These are phyloP conservation scores for Yamadazyma kitorensis DNA, from an alignment of 805 yeast genomes.

Conservation along the genomic window DNA sequence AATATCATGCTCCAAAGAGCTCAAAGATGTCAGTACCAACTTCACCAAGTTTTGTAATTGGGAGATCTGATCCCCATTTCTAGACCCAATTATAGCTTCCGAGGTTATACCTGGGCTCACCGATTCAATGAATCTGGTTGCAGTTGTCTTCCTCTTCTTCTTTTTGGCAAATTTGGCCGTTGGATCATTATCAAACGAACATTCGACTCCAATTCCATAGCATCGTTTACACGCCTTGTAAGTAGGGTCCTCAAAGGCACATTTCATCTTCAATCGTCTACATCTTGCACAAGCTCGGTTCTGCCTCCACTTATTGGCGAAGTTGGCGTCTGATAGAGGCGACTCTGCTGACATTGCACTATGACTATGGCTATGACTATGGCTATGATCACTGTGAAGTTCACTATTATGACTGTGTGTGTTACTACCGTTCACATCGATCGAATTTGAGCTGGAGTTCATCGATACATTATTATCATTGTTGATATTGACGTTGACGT, in stretches of 20 bases:
- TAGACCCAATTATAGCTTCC: slow-evolving; percentile 12
- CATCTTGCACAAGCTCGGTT: slow-evolving; percentile 56
- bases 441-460: too few species aligned
- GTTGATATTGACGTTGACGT: too few species aligned
- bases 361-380: too few species aligned
- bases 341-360: too few species aligned
- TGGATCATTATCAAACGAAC: slow-evolving; percentile 54
- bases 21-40: slow-evolving; percentile 12
- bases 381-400: too few species aligned
- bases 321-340: too few species aligned
- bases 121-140: slow-evolving; percentile 12
- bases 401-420: too few species aligned
- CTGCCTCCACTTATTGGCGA: slow-evolving; percentile 45
- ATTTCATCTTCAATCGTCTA: slow-evolving; percentile 50
- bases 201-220: slow-evolving; percentile 39
- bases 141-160: slow-evolving; percentile 28
- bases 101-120: slow-evolving; percentile 14
- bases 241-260: slow-evolving; percentile 48
- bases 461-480: too few species aligned
- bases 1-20: slow-evolving; percentile 14
- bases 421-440: too few species aligned
- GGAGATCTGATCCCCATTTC: slow-evolving; percentile 14
- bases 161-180: slow-evolving; percentile 38
- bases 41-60: slow-evolving; percentile 14
- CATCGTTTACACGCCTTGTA: slow-evolving; percentile 46